Conservation (phyloP, 441 rosid genomes). For the Theobroma grandiflorum region DNA sequence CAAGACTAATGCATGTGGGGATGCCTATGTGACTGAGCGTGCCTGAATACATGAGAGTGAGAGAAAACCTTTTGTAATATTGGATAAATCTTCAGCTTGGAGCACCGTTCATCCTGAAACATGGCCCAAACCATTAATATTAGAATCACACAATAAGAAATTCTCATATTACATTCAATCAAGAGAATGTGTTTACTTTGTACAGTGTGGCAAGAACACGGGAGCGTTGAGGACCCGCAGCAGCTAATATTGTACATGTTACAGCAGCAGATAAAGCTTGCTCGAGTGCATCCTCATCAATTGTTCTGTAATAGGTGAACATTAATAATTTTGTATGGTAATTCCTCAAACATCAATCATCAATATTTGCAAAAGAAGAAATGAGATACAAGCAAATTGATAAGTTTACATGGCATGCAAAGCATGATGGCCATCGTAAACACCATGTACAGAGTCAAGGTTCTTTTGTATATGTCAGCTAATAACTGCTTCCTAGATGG, state of each 20-base stretch:
- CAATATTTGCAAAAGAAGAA: background rate
- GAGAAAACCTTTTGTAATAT: constrained; percentile 83
- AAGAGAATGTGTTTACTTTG: constrained; percentile 59
- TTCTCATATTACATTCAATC: constrained; percentile 16
- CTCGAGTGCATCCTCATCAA: constrained; percentile 94
- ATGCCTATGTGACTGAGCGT: background rate
- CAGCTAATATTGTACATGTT: constrained; percentile 97
- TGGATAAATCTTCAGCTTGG: constrained; percentile 91
- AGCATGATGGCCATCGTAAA: background rate
- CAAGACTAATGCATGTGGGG: background rate
- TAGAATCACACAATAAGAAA: constrained; percentile 14
- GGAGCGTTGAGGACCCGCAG: constrained; percentile 99
- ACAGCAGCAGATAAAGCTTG: constrained; percentile 97
- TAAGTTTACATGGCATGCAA: background rate
- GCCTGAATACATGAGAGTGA: background rate
- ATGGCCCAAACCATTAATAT: constrained; percentile 36
- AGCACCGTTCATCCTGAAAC: constrained; percentile 95
- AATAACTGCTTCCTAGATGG: background rate
- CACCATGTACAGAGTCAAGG: background rate
- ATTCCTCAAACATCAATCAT: constrained; percentile 10
- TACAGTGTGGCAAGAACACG: constrained; percentile 97
- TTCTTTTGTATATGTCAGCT: background rate
- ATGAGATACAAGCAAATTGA: constrained; percentile 7
- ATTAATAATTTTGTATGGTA: background rate
- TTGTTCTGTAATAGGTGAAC: constrained; percentile 60